Evolutionary conservation across 169 alveolate genomes (phyloP).

Genomic region (Condylostoma magnum): DNA sequence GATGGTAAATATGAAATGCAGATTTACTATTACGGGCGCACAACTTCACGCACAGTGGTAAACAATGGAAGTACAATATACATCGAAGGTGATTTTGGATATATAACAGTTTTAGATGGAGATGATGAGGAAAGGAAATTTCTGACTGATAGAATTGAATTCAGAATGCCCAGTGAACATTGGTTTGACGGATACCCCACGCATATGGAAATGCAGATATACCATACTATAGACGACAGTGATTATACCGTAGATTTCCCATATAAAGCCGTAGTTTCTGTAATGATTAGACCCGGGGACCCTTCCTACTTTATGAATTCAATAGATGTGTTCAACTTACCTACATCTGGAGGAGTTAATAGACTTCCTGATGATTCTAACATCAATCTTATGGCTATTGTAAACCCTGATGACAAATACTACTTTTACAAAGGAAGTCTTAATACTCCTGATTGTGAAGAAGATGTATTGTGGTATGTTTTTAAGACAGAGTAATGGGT

Average conservation of each 20-base stretch:
- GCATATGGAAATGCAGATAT: conserved; percentile 25
- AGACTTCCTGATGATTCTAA: conserved; percentile 4
- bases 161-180: conserved; percentile 13
- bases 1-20: not conserved
- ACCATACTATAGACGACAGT: conserved; percentile 6
- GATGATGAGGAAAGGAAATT: conserved; percentile 15
- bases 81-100: conserved; percentile 25
- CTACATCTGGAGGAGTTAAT: not conserved
- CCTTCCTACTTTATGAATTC: not conserved
- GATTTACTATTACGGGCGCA: conserved; percentile 26
- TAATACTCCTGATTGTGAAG: conserved; percentile 22
- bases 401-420: conserved; percentile 15
- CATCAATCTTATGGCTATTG: conserved; percentile 5
- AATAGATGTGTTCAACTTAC: not conserved
- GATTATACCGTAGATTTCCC: conserved; percentile 29
- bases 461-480: conserved; percentile 20
- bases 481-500: conserved; percentile 25
- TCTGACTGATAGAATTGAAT: conserved; percentile 3
- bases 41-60: conserved; percentile 7
- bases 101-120: conserved; percentile 1
- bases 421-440: conserved; percentile 5
- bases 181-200: not conserved
- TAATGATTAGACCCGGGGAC: conserved; percentile 22
- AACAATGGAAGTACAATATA: conserved; percentile 13
- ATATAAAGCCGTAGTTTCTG: conserved; percentile 20